Evolutionary conservation across 2,329 filamentous ascomycete genomes (phyloP), one percentile per base, ranked within the genome.

Genomic region (Cladosporium sphaerospermum): DNA sequence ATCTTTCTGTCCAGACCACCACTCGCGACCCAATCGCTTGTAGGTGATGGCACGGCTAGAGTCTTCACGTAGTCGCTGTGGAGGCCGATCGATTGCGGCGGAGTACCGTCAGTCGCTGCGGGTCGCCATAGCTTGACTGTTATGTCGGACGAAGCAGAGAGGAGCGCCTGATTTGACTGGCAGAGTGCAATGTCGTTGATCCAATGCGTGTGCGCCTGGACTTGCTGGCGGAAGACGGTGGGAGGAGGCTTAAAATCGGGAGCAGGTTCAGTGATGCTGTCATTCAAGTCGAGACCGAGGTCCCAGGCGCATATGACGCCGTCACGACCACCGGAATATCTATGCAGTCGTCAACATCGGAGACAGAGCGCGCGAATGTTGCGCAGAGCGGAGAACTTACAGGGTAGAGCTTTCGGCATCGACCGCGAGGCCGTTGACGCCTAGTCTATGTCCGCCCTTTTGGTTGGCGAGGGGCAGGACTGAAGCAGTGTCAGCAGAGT

Each of bases 11-110:
- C 93, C 33, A 99, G 79, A 1, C 92, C 93, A 42, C 91, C 93
- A 2, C 92, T 96, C 4, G 91, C 93, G 14, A 97, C 86, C 92
- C 92, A 99, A 62, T 85, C 84, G 52, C 83, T 80, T 39, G 82
- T 77, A 40, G 77, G 73, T 60, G 81, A 78, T 41, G 92, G 89
- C 7, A 88, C 87, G 14, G 91, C 89, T 36, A 99, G 80, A 61
- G 89, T 91, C 73, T 97, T 99, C 67, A 96, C 91, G 67, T 97
- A 99, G 75, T 99, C 93, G 64, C 85, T 86, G 71, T 99, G 93
- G 64, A 92, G 84, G 59, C 93, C 93, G 65, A 99, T 92, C 40
- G 88, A 89, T 59, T 82, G 79, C 4, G 88, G 85, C 9, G 85
- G 82, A 46, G 85, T 78, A 19, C 74, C 72, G 45, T 82, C 80